These are phyloP conservation scores for Leccinellum albellum DNA, from an alignment of 768 basidiomycete genomes.

Conservation along the genomic window DNA sequence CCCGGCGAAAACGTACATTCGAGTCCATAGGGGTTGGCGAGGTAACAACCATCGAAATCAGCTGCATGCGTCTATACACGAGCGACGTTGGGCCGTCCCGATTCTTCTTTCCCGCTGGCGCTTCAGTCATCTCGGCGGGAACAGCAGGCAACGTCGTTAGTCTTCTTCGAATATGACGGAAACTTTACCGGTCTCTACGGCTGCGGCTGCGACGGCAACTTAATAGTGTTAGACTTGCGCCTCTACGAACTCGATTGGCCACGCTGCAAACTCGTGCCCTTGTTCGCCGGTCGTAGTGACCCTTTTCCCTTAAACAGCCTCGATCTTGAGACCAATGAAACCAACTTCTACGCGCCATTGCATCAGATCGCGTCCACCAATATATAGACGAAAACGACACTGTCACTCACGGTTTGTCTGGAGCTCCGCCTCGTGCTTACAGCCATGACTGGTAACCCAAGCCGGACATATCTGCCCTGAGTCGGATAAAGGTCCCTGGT, in stretches of 20 bases:
- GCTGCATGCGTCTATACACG: conserved; percentile 21
- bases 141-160: not conserved
- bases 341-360: conserved; percentile 8
- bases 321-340: conserved; percentile 12
- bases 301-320: not conserved
- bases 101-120: not conserved
- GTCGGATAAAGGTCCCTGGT: conserved; percentile 52
- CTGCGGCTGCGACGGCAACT: not conserved
- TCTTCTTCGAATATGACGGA: conserved; percentile 1
- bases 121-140: not conserved
- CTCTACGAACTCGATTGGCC: conserved; percentile 3
- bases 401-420: conserved; percentile 20
- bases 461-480: conserved; percentile 28
- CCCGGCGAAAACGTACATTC: conserved; percentile 5
- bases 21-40: conserved; percentile 13
- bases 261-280: conserved; percentile 5
- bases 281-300: not conserved
- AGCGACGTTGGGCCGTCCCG: too few species aligned
- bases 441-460: conserved; percentile 25
- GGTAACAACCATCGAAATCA: conserved; percentile 19
- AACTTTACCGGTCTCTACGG: not conserved
- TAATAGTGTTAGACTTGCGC: conserved; percentile 7
- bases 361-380: not conserved
- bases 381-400: not conserved
- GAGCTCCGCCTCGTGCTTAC: conserved; percentile 28